phyloP scores from a whole-genome alignment of 2,329 filamentous ascomycete species.

The Cytospora chrysosperma region DNA sequence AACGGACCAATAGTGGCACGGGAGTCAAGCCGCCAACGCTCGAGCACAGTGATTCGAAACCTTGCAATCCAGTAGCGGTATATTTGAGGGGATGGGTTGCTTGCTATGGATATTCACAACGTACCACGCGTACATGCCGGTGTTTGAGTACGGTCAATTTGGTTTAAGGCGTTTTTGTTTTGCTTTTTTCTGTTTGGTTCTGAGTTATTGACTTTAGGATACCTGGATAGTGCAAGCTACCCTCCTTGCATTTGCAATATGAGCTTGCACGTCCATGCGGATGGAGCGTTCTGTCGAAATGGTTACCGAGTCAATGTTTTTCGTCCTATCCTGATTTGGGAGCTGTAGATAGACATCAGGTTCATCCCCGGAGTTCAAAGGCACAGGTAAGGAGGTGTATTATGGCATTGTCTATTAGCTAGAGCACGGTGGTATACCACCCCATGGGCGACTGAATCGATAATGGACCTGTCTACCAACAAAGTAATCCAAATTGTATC shows the following conservation, averaged over 20 bases:
- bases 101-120: neutral
- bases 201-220: conserved; percentile 1
- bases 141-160: conserved; percentile 1
- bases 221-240: neutral
- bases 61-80: neutral
- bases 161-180: conserved; percentile 4
- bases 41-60: neutral
- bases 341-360: neutral
- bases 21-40: neutral
- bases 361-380: neutral
- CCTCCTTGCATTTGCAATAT: neutral
- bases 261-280: neutral
- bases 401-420: neutral
- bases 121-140: conserved; percentile 5
- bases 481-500: neutral
- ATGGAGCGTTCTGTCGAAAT: neutral
- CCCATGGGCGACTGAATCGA: neutral
- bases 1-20: neutral
- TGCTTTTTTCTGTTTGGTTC: no score
- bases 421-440: neutral
- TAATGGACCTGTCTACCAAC: neutral
- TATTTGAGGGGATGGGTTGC: neutral
- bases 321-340: neutral
- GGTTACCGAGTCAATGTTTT: neutral
- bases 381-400: neutral